Conservation (phyloP, 2,329 filamentous ascomycete genomes). For the Aspergillus brasiliensis region DNA sequence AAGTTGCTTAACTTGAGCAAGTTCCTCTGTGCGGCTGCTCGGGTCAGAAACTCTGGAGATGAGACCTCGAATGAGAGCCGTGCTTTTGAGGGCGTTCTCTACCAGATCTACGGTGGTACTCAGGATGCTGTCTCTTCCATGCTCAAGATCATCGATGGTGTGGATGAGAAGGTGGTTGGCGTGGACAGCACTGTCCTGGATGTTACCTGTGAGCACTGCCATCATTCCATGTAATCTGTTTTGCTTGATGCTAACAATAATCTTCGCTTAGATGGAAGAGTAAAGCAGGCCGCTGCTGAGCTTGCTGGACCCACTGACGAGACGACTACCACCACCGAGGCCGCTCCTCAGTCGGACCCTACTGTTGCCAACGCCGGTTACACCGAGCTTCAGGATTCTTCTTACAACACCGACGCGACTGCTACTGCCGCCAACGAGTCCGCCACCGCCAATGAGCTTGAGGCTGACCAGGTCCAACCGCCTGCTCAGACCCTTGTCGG, state of each 20-base stretch:
- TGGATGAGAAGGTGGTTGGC: conserved; percentile 59
- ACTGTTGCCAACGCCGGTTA: conserved; percentile 62
- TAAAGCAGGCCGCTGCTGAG: conserved; percentile 53
- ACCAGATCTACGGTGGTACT: conserved; percentile 66
- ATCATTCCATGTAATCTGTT: neutral
- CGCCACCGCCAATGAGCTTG: conserved; percentile 12
- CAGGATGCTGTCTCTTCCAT: conserved; percentile 60
- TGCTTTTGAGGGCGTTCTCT: conserved; percentile 65
- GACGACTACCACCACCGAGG: conserved; percentile 33
- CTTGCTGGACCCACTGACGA: conserved; percentile 44
- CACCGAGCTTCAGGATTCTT: conserved; percentile 58
- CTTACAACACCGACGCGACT: conserved; percentile 59
- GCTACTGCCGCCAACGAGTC: conserved; percentile 55
- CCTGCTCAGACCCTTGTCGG: conserved; percentile 45
- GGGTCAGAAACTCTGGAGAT: conserved; percentile 61
- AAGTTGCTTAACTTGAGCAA: conserved; percentile 61
- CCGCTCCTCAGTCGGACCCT: conserved; percentile 53
- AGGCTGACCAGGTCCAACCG: conserved; percentile 30
- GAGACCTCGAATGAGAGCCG: conserved; percentile 59
- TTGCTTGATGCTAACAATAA: neutral
- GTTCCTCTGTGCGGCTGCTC: conserved; percentile 65
- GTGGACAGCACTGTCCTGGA: conserved; percentile 58
- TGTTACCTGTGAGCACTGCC: conserved; percentile 56
- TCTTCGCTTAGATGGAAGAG: conserved; percentile 49
- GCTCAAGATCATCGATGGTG: conserved; percentile 62